Evolutionary conservation across 306 rosid species (phyloP).

Genomic region (Castanospermum australe): DNA sequence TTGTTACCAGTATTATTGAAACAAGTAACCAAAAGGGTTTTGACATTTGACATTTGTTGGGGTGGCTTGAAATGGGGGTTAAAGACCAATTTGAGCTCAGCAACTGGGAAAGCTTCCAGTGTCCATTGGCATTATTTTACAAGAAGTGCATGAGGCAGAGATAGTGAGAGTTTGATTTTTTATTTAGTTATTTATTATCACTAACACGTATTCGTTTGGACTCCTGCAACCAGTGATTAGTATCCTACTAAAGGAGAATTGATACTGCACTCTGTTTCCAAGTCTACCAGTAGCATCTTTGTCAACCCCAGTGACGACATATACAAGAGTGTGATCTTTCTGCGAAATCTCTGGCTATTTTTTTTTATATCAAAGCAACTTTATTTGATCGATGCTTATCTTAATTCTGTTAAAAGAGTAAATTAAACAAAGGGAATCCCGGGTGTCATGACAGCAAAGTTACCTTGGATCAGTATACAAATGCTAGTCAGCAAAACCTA

Average conservation of each 20-base stretch:
- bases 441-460: constrained; percentile 35
- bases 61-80: constrained; percentile 26
- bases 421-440: constrained; percentile 26
- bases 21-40: constrained; percentile 26
- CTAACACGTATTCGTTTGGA: constrained; percentile 36
- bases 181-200: constrained; percentile 1
- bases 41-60: constrained; percentile 34
- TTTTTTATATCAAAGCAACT: constrained; percentile 17
- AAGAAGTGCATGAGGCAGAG: constrained; percentile 42
- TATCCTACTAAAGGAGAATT: constrained; percentile 24
- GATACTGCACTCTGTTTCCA: not conserved
- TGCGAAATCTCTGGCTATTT: constrained; percentile 12
- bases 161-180: constrained; percentile 30
- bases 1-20: constrained; percentile 27
- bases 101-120: constrained; percentile 41
- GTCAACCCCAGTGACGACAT: constrained; percentile 62
- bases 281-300: constrained; percentile 47
- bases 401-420: constrained; percentile 9
- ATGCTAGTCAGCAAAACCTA: constrained; percentile 2
- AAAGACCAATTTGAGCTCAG: constrained; percentile 34
- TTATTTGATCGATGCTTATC: constrained; percentile 37
- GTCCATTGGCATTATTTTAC: constrained; percentile 34
- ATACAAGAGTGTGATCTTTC: constrained; percentile 32
- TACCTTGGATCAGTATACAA: constrained; percentile 11
- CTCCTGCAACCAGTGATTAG: constrained; percentile 22